phyloP scores from a whole-genome alignment of 345 rosid genomes.

The Melastoma malabathricum region DNA sequence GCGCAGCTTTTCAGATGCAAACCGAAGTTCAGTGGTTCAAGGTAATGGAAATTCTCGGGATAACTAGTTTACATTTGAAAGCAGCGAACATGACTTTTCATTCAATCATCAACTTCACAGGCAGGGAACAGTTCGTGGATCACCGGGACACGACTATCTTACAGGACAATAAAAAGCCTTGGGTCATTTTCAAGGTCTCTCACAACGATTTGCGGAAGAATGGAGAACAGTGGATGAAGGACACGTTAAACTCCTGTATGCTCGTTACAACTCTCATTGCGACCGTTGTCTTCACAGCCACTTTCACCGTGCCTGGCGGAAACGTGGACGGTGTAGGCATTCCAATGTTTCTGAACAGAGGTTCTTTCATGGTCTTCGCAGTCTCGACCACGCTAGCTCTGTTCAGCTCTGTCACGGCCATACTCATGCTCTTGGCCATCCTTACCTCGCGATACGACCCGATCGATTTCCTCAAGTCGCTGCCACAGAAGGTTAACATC shows the following conservation, averaged over 20 bases:
- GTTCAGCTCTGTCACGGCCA: neutral
- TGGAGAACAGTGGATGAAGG: neutral
- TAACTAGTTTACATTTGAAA: neutral
- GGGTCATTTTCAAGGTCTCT: neutral
- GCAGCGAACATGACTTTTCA: no score
- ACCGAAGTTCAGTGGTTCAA: conserved; percentile 2
- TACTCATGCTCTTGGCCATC: conserved; percentile 2
- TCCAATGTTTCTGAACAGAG: neutral
- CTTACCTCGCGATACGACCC: neutral
- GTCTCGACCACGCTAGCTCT: neutral
- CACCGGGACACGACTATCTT: neutral
- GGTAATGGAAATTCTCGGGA: neutral
- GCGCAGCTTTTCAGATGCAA: neutral
- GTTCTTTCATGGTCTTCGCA: neutral
- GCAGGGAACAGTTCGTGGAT: no score
- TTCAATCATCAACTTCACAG: no score
- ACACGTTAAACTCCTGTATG: neutral
- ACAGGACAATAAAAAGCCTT: neutral
- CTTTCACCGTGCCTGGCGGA: conserved; percentile 4
- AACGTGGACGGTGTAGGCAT: neutral
- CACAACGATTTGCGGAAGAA: neutral
- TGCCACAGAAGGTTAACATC: neutral
- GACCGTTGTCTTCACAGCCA: neutral
- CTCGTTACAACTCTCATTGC: conserved; percentile 3
- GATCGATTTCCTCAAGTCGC: neutral